Conservation (phyloP, 2,329 filamentous ascomycete species). For the Bipolaris zeicola region DNA sequence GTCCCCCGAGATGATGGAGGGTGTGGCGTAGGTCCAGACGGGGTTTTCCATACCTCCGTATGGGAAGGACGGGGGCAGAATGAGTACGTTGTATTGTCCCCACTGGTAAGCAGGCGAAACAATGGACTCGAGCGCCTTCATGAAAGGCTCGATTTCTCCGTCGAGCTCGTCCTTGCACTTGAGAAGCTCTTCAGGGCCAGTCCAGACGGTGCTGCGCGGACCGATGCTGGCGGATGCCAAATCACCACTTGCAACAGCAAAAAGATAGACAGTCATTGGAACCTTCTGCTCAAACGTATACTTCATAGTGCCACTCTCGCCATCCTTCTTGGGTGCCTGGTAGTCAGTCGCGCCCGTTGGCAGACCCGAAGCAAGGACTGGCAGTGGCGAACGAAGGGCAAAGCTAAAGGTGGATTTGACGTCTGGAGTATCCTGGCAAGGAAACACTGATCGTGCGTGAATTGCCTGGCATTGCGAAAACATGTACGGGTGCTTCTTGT, state of each 20-base stretch:
- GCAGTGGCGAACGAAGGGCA: slow-evolving; percentile 81
- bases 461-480: slow-evolving; percentile 98
- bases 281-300: slow-evolving; percentile 90
- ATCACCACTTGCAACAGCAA: slow-evolving; percentile 86
- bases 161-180: slow-evolving; percentile 91
- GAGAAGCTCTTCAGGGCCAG: slow-evolving; percentile 83
- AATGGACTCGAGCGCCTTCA: slow-evolving; percentile 79
- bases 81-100: slow-evolving; percentile 93
- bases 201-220: slow-evolving; percentile 81
- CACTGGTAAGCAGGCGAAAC: slow-evolving; percentile 84
- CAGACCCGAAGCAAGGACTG: slow-evolving; percentile 90
- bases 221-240: slow-evolving; percentile 86
- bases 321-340: slow-evolving; percentile 57
- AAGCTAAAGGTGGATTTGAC: slow-evolving; percentile 96
- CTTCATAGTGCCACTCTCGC: slow-evolving; percentile 61
- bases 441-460: slow-evolving; percentile 90
- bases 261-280: slow-evolving; percentile 92
- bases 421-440: slow-evolving; percentile 96
- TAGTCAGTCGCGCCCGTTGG: slow-evolving; percentile 60
- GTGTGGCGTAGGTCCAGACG: slow-evolving; percentile 92
- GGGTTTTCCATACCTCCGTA: slow-evolving; percentile 80
- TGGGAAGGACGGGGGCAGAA: slow-evolving; percentile 78
- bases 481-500: slow-evolving; percentile 96
- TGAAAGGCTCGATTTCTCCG: slow-evolving; percentile 87
- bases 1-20: slow-evolving; percentile 85